phyloP scores from a whole-genome alignment of 805 yeast genomes.

The Metschnikowia santaceciliae region DNA sequence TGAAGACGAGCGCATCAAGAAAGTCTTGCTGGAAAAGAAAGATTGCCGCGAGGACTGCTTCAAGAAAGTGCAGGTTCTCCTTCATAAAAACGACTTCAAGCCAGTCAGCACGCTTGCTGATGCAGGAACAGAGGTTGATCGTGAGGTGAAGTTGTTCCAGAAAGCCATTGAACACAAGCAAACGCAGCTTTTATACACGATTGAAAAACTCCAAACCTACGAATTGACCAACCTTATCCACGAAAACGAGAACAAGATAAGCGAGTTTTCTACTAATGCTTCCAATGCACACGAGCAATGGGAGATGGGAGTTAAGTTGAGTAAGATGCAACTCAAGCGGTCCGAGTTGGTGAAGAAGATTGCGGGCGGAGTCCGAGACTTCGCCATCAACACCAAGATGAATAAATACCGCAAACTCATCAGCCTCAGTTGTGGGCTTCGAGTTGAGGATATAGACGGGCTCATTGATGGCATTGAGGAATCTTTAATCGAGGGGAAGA shows the following conservation, averaged over 20 bases:
- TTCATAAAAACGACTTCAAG: slow-evolving; percentile 28
- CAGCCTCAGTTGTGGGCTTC: slow-evolving; percentile 70
- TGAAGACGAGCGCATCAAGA: slow-evolving; percentile 19
- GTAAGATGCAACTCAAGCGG: slow-evolving; percentile 52
- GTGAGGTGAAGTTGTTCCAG: slow-evolving; percentile 14
- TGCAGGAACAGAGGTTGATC: slow-evolving; percentile 22
- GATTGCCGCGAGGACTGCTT: slow-evolving; percentile 36
- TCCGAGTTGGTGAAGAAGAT: slow-evolving; percentile 42
- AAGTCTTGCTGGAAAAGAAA: slow-evolving; percentile 50
- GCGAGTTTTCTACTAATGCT: not conserved
- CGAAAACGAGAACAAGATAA: slow-evolving; percentile 23
- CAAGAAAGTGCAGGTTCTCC: slow-evolving; percentile 23
- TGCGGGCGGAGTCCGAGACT: slow-evolving; percentile 41
- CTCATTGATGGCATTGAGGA: slow-evolving; percentile 67
- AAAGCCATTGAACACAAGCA: slow-evolving; percentile 11
- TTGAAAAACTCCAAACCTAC: slow-evolving; percentile 33
- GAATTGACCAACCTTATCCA: slow-evolving; percentile 43
- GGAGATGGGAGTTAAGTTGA: slow-evolving; percentile 28
- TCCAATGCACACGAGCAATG: slow-evolving; percentile 2
- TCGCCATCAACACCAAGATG: slow-evolving; percentile 51
- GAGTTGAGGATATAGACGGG: slow-evolving; percentile 74
- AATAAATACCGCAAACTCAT: slow-evolving; percentile 77
- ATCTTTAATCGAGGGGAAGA: slow-evolving; percentile 14
- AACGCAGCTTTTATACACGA: slow-evolving; percentile 8
- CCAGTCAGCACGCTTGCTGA: slow-evolving; percentile 23